Evolutionary conservation across 495 filamentous ascomycete genomes (phyloP).

Genomic region (Neurospora sp.): DNA sequence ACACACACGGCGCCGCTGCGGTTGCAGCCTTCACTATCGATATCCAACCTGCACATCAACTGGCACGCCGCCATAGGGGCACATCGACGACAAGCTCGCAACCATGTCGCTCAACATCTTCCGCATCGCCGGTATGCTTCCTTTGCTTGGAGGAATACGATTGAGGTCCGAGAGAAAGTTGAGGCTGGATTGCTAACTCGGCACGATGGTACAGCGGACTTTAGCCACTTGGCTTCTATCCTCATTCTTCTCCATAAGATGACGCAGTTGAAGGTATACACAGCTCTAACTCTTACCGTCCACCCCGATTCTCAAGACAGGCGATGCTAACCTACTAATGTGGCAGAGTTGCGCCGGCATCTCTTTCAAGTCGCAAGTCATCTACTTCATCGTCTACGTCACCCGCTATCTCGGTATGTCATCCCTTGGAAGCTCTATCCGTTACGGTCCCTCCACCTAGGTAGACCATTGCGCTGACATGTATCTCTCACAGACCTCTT

Average conservation of each 20-base stretch:
- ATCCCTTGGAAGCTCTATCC: background rate
- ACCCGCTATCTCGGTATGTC: constrained; percentile 76
- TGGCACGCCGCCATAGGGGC: background rate
- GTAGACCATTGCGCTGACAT: background rate
- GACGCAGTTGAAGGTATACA: constrained; percentile 34
- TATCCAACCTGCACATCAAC: background rate
- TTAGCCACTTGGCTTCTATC: constrained; percentile 91
- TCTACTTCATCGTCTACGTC: constrained; percentile 88
- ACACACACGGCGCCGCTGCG: constrained; percentile 15
- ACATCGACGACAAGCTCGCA: constrained; percentile 6
- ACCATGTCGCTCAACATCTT: constrained; percentile 72
- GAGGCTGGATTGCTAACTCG: constrained; percentile 7
- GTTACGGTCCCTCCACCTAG: background rate
- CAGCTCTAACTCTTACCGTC: background rate
- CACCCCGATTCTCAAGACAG: background rate
- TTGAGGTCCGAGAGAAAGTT: background rate
- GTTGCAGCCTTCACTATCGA: background rate
- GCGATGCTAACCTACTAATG: constrained; percentile 7
- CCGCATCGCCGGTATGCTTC: constrained; percentile 61
- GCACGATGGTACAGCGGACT: constrained; percentile 51
- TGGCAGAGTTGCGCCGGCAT: constrained; percentile 86
- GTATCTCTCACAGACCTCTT: constrained; percentile 56
- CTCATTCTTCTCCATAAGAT: constrained; percentile 94
- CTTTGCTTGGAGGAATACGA: background rate
- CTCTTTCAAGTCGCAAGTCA: constrained; percentile 93